A percentile compares a stretch with the other conserved stretches of the same genome.
Evolutionary conservation across 306 rosid genomes (phyloP).

Genomic region (Trifolium pratense): DNA sequence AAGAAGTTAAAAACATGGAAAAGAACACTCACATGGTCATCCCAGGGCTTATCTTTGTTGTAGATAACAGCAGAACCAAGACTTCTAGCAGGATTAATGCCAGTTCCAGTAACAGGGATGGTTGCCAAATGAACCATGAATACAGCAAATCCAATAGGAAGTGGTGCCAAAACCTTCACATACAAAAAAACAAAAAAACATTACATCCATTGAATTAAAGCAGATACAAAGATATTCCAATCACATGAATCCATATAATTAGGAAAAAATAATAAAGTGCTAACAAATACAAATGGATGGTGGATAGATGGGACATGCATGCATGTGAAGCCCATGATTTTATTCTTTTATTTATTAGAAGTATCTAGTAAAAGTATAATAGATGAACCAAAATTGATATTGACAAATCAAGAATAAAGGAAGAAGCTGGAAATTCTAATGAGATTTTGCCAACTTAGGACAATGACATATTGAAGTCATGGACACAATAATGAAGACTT

Average conservation of each 20-base stretch:
- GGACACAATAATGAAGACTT: conserved; percentile 41
- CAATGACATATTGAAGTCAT: conserved; percentile 36
- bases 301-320: conserved; percentile 47
- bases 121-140: conserved; percentile 98
- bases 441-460: conserved; percentile 33
- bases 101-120: conserved; percentile 90
- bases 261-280: neutral
- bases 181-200: conserved; percentile 21
- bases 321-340: conserved; percentile 49
- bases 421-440: conserved; percentile 39
- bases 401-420: conserved; percentile 28
- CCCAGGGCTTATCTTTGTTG: conserved; percentile 65
- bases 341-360: conserved; percentile 29
- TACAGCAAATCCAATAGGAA: conserved; percentile 96
- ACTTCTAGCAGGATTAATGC: conserved; percentile 96
- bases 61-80: conserved; percentile 83
- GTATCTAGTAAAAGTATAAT: conserved; percentile 39
- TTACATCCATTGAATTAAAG: conserved; percentile 38
- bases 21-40: conserved; percentile 68
- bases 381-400: conserved; percentile 38
- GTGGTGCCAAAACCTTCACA: conserved; percentile 90
- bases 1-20: neutral
- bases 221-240: conserved; percentile 37
- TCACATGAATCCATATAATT: conserved; percentile 37
- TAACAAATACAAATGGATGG: conserved; percentile 28